Conservation (phyloP, 169 alveolate species). For the Perkinsus marinus region DNA sequence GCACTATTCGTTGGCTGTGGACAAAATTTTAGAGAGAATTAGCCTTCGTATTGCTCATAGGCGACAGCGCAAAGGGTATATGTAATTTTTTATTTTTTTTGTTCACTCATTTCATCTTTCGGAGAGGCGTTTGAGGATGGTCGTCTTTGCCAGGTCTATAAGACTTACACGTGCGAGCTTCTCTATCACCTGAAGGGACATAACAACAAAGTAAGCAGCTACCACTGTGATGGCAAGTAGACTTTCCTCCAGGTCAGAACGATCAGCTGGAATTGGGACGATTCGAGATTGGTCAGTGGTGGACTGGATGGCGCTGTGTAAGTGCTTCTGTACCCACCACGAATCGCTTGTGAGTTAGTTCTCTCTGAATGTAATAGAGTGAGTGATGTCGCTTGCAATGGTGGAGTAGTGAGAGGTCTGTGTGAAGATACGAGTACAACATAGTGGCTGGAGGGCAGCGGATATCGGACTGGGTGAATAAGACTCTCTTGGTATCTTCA, state of each 20-base stretch:
- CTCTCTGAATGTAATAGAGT: too few species aligned
- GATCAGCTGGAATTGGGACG: neutral
- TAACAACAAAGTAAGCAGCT: neutral
- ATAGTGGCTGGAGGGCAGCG: neutral
- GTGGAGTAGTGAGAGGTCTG: neutral
- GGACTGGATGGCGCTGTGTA: neutral
- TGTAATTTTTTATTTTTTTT: too few species aligned
- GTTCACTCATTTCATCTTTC: too few species aligned
- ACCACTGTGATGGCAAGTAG: neutral
- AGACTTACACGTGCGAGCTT: neutral
- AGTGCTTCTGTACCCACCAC: too few species aligned
- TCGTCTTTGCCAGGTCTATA: neutral
- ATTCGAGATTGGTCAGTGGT: neutral
- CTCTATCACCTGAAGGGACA: neutral
- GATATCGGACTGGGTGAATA: neutral
- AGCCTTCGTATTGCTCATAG: too few species aligned
- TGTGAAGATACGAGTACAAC: neutral
- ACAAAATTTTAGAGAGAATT: too few species aligned
- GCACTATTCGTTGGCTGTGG: too few species aligned
- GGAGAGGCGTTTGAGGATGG: too few species aligned
- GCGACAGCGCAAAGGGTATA: too few species aligned
- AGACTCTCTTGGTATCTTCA: neutral
- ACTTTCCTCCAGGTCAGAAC: neutral
- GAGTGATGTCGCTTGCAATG: too few species aligned
- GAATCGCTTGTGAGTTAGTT: too few species aligned